Base-by-base conservation (phyloP, 2,329 filamentous ascomycete species). In the Dactylellina sp. region DNA sequence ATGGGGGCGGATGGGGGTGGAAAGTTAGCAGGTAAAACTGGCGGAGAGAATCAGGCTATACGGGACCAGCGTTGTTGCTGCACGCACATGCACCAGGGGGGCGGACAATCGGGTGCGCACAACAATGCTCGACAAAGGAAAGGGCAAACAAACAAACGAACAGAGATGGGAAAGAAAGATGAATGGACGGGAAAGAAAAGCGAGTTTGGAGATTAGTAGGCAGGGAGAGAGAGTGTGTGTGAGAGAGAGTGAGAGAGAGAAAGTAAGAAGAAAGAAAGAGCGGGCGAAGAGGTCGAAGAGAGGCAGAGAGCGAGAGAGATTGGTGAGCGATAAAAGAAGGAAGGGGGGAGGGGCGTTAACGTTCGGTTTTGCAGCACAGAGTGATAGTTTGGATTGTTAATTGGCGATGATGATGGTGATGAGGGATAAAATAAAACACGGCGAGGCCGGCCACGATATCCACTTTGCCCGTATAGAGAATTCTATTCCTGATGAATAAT, bases 1-100 rank as follows among this genome's bases (percentile, higher is more conserved):
- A 22, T 46, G 42, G 42, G 16, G 9, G 42, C 20, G 42, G 16
- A 18, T 16, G 42, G 28, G 28, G 28, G 28, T 5, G 9, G 28
- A 32, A 32, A 9, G 28, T 4, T n/a, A n/a, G n/a, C n/a, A 44
- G 6, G 14, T 6, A 18, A 16, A 47, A 16, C 7, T 18, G 14
- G 44, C 12, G 18, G 44, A 22, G 37, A 2, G 39, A 59, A 59
- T 59, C 55, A 59, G 55, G 55, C 55, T 59, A 46, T 59, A 46
- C 35, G 22, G 9, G 28, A 46, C 55, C 14, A 32, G 44, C 4
- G 44, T 49, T 44, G 40, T 32, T 32, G n/a, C n/a, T 32, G 28
- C 28, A 32, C 20, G 18, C 49, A 35, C 49, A 14, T 56, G 52
- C 24, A 50, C 44, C 25, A n/a, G n/a, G n/a, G n/a, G 28, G 28